These are phyloP conservation scores for Urostyla sp. DNA, from an alignment of 73 alveolate genomes.

Conservation along the genomic window DNA sequence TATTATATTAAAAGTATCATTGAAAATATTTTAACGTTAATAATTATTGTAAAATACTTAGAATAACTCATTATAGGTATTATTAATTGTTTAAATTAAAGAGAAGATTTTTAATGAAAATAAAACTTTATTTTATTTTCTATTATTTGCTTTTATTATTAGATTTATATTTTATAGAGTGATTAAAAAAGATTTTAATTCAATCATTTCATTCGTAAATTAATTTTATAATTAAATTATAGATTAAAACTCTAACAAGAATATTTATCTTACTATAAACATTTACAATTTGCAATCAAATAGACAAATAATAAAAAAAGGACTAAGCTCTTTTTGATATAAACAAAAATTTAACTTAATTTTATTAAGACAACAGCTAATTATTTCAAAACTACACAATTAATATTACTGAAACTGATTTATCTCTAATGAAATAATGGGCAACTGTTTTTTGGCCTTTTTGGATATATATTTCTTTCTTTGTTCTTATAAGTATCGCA, in stretches of 20 bases:
- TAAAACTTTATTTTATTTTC: constrained; percentile 23
- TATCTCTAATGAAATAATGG: constrained; percentile 24
- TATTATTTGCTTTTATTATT: constrained; percentile 10
- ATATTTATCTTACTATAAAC: constrained; percentile 7
- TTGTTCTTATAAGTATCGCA: constrained; percentile 2
- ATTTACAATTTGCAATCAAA: constrained; percentile 13
- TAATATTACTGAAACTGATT: not conserved
- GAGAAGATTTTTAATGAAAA: not conserved
- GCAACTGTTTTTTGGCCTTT: constrained; percentile 55
- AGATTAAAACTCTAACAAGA: constrained; percentile 48
- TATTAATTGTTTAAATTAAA: constrained; percentile 8
- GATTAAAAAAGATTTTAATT: constrained; percentile 37
- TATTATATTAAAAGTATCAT: not conserved
- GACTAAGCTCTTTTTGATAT: not conserved
- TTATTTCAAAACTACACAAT: not conserved
- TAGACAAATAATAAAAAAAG: constrained; percentile 5
- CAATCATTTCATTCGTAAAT: constrained; percentile 40
- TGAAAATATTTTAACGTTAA: not conserved
- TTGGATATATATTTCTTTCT: constrained; percentile 47
- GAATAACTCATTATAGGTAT: not conserved
- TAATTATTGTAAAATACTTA: not conserved
- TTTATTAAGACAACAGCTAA: not conserved
- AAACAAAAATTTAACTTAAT: not conserved
- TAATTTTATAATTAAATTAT: not conserved
- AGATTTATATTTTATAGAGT: constrained; percentile 45